phyloP scores from a whole-genome alignment of 208 protist species.

The Leishmania arabica region DNA sequence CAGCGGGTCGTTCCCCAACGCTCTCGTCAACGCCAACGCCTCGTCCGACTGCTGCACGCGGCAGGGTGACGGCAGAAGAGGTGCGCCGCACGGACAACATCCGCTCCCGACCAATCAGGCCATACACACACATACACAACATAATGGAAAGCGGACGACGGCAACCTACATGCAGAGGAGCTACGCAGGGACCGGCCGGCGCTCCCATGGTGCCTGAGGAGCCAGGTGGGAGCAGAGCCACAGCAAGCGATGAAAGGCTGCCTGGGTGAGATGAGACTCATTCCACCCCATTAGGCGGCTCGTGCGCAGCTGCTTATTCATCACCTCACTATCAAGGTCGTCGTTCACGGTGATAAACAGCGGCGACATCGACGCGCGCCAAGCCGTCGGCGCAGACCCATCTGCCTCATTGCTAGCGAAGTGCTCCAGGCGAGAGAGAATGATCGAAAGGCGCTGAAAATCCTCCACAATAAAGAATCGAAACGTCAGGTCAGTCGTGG shows the following conservation, averaged over 20 bases:
- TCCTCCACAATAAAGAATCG: slow-evolving; percentile 31
- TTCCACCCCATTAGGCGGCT: slow-evolving; percentile 10
- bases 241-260: slow-evolving; percentile 21
- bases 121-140: not conserved
- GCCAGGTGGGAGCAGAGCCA: slow-evolving; percentile 12
- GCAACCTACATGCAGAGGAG: not conserved
- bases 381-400: not conserved
- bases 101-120: too few species aligned
- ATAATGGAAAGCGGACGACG: not conserved
- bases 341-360: slow-evolving; percentile 38
- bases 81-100: not conserved
- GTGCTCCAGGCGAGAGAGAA: slow-evolving; percentile 11
- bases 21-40: not conserved
- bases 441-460: slow-evolving; percentile 25
- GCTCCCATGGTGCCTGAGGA: slow-evolving; percentile 22
- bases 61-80: not conserved
- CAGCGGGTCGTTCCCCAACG: not conserved
- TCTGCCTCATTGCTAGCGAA: not conserved
- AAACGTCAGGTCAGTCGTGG: slow-evolving; percentile 9
- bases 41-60: not conserved
- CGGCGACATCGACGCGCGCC: slow-evolving; percentile 2
- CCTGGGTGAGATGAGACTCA: slow-evolving; percentile 8
- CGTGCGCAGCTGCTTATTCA: not conserved
- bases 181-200: not conserved
- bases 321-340: slow-evolving; percentile 11